Conservation (phyloP, 2,329 filamentous ascomycete species). For the Penicillium olsonii region DNA sequence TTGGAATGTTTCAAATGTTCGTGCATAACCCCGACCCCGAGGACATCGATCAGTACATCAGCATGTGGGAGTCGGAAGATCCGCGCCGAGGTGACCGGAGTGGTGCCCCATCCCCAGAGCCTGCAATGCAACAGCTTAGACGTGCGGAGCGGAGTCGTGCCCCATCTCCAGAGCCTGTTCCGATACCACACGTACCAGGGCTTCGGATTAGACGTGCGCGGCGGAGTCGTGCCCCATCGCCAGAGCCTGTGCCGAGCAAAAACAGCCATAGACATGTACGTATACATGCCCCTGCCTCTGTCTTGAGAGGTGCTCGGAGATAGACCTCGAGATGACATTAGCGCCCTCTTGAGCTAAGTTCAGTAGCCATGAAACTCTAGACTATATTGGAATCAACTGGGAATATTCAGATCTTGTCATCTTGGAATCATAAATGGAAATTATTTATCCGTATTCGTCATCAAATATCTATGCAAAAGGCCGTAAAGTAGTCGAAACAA, state of each 20-base stretch:
- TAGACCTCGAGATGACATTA: no score
- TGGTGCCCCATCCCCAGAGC: conserved; percentile 9
- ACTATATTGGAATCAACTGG: no score
- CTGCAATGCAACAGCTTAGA: no score
- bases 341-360: no score
- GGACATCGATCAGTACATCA: neutral
- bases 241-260: neutral
- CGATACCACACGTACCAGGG: no score
- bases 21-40: neutral
- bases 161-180: no score
- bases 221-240: conserved; percentile 9
- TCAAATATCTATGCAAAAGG: neutral
- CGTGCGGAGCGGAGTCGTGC: no score
- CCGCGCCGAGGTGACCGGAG: conserved; percentile 2
- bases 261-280: neutral
- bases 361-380: no score
- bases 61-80: neutral
- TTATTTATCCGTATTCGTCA: neutral
- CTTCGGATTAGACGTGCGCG: no score
- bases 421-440: neutral
- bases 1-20: neutral
- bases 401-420: no score
- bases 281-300: neutral
- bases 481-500: neutral
- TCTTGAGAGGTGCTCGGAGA: no score